These are phyloP conservation scores for Achaetomiella virescens DNA, from an alignment of 495 filamentous ascomycete species.

Conservation along the genomic window DNA sequence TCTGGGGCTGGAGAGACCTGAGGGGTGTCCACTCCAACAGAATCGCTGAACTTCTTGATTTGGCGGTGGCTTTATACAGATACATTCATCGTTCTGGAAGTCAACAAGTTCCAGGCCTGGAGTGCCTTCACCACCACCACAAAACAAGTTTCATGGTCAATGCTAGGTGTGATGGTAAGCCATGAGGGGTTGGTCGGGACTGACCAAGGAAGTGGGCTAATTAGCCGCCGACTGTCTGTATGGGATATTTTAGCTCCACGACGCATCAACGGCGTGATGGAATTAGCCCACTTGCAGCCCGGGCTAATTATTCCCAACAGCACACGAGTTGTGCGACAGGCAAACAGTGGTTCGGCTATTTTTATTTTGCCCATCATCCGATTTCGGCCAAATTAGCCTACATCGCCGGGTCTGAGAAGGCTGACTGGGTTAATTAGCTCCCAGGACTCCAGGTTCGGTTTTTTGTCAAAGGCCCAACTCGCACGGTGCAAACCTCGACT, in stretches of 20 bases:
- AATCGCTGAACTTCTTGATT: neutral
- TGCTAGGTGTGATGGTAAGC: neutral
- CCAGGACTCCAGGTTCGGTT: slow-evolving; percentile 8
- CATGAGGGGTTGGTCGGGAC: neutral
- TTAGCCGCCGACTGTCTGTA: slow-evolving; percentile 25
- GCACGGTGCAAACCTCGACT: slow-evolving; percentile 13
- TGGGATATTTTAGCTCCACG: slow-evolving; percentile 12
- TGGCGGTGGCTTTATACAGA: slow-evolving; percentile 5
- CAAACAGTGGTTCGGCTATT: slow-evolving; percentile 14
- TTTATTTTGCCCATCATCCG: slow-evolving; percentile 15
- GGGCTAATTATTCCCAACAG: slow-evolving; percentile 27
- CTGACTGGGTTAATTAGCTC: neutral
- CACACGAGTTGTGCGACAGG: neutral
- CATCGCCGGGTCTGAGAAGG: neutral
- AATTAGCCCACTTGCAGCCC: slow-evolving; percentile 14
- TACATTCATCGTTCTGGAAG: no score
- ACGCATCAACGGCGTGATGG: slow-evolving; percentile 8
- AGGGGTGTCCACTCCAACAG: neutral
- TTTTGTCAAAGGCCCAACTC: neutral
- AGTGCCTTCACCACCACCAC: neutral
- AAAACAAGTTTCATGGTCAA: neutral
- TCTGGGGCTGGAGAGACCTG: no score
- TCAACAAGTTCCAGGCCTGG: no score
- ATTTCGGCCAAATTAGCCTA: slow-evolving; percentile 19
- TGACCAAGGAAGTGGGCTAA: slow-evolving; percentile 21